Evolutionary conservation across 192 early-diverging fungal genomes (phyloP).

Genomic region (Backusella westeae): DNA sequence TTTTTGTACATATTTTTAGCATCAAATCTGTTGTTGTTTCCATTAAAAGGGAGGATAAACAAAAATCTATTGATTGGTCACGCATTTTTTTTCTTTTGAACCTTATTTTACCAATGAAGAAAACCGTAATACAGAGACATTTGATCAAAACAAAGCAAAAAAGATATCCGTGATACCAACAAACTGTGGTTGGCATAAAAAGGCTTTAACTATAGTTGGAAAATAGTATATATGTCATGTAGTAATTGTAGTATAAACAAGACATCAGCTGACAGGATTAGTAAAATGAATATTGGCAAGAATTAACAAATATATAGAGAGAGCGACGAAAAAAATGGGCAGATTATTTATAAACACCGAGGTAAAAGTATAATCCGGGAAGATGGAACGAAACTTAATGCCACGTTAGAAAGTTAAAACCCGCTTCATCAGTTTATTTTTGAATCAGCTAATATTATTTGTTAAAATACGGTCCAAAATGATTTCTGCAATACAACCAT

Average conservation of each 20-base stretch:
- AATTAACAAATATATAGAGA: neutral
- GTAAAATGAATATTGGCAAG: neutral
- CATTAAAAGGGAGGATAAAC: neutral
- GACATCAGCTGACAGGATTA: neutral
- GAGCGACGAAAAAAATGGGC: neutral
- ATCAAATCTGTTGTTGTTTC: neutral
- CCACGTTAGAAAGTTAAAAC: neutral
- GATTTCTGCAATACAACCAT: neutral
- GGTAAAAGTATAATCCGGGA: neutral
- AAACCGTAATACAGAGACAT: neutral
- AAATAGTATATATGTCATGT: neutral
- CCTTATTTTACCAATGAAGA: neutral
- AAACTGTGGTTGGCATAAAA: neutral
- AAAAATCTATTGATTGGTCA: neutral
- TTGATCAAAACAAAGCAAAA: neutral
- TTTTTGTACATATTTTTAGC: neutral
- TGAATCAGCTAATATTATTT: neutral
- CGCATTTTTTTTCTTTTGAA: neutral
- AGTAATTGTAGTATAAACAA: neutral
- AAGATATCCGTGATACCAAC: neutral
- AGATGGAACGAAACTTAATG: neutral
- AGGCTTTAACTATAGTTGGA: neutral
- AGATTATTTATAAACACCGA: neutral
- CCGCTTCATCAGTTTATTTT: neutral
- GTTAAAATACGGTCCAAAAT: neutral